These are phyloP conservation scores for Cordyceps cateniannulata DNA, from an alignment of 2,329 filamentous ascomycete genomes.

Conservation along the genomic window DNA sequence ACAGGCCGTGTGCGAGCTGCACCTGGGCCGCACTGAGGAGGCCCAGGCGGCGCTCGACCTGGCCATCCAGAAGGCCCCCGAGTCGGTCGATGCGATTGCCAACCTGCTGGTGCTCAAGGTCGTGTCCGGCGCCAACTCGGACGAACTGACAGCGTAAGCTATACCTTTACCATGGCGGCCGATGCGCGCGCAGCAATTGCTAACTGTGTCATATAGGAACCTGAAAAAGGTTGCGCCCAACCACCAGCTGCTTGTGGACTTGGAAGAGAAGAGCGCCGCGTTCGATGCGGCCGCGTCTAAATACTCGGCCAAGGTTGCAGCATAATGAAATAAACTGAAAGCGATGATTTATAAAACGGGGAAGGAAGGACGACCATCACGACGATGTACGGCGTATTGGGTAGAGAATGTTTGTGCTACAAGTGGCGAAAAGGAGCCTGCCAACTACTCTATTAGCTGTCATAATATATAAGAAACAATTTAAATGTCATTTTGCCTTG, in stretches of 20 bases:
- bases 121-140: slow-evolving; percentile 64
- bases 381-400: slow-evolving; percentile 2
- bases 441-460: slow-evolving; percentile 2
- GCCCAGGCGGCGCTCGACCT: slow-evolving; percentile 80
- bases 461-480: slow-evolving; percentile 1
- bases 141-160: slow-evolving; percentile 56
- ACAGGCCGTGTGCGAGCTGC: slow-evolving; percentile 86
- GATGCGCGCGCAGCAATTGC: background rate
- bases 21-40: slow-evolving; percentile 82
- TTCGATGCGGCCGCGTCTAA: slow-evolving; percentile 84
- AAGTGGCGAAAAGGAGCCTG: background rate
- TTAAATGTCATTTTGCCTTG: background rate
- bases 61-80: slow-evolving; percentile 67
- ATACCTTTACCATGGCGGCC: background rate
- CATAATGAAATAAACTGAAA: slow-evolving; percentile 24
- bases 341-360: background rate
- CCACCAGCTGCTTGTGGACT: slow-evolving; percentile 66
- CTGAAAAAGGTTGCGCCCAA: slow-evolving; percentile 54
- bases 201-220: slow-evolving; percentile 34
- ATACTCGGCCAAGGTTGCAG: slow-evolving; percentile 76
- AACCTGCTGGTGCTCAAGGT: slow-evolving; percentile 77
- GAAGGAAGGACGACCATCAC: slow-evolving; percentile 4
- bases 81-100: slow-evolving; percentile 68
- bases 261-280: slow-evolving; percentile 73
- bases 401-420: background rate